These are phyloP conservation scores for Yarrowia alimentaria DNA, from an alignment of 805 yeast species.

Conservation along the genomic window DNA sequence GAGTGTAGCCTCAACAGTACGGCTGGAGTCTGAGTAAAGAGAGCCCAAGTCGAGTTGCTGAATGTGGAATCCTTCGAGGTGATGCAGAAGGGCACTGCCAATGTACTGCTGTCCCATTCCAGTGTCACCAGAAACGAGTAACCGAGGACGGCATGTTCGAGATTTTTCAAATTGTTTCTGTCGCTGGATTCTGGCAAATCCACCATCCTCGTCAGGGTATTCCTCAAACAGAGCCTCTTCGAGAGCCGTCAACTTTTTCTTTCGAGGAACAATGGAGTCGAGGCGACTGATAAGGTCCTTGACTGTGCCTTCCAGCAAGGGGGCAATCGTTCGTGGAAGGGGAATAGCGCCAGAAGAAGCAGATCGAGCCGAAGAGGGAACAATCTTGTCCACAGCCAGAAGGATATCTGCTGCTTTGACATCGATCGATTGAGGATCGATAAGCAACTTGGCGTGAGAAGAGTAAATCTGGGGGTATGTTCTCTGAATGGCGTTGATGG, in stretches of 20 bases:
- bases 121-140: conserved; percentile 65
- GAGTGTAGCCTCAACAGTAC: conserved; percentile 78
- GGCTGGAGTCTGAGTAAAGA: conserved; percentile 70
- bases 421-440: conserved; percentile 66
- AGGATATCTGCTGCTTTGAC: conserved; percentile 84
- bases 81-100: conserved; percentile 75
- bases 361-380: conserved; percentile 90
- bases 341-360: conserved; percentile 72
- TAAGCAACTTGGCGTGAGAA: conserved; percentile 65
- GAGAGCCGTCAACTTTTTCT: conserved; percentile 52
- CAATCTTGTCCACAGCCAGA: conserved; percentile 77
- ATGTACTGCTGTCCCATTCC: conserved; percentile 89
- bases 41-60: conserved; percentile 81
- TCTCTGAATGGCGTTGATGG: conserved; percentile 85
- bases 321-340: conserved; percentile 66
- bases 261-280: conserved; percentile 59
- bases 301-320: conserved; percentile 54
- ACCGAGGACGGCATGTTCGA: conserved; percentile 77
- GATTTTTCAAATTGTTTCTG: conserved; percentile 50
- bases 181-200: conserved; percentile 67
- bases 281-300: conserved; percentile 48
- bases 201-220: conserved; percentile 59
- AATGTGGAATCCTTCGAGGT: conserved; percentile 84
- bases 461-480: conserved; percentile 89
- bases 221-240: conserved; percentile 70